A percentile compares a stretch with the other conserved stretches of the same genome.
These are phyloP conservation scores for Ustilago tritici DNA, from an alignment of 1,284 basidiomycete species.

Conservation along the genomic window DNA sequence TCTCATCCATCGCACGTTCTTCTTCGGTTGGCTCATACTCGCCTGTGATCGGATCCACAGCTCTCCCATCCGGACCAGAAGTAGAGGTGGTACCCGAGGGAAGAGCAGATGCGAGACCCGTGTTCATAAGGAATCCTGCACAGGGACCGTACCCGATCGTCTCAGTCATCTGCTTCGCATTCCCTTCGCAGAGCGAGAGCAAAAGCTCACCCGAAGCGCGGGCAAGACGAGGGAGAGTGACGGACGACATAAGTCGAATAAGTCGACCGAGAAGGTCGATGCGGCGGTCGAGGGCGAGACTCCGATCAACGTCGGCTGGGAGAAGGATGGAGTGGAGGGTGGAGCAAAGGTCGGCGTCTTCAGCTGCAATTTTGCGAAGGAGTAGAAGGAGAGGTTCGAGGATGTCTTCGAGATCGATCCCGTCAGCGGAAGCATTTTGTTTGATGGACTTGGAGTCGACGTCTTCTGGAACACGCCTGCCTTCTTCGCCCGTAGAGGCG, in stretches of 20 bases:
- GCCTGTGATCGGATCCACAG: slow-evolving; percentile 61
- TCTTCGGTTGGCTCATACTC: slow-evolving; percentile 45
- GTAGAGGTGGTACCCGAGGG: slow-evolving; percentile 18
- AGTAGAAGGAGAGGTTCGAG: slow-evolving; percentile 55
- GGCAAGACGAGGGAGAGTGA: slow-evolving; percentile 46
- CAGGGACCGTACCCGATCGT: slow-evolving; percentile 63
- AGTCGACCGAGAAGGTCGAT: slow-evolving; percentile 52
- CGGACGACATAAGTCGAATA: slow-evolving; percentile 55
- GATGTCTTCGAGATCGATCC: slow-evolving; percentile 54
- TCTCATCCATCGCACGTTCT: slow-evolving; percentile 45
- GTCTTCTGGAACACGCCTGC: slow-evolving; percentile 32
- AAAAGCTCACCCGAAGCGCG: slow-evolving; percentile 58
- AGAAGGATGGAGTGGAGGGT: slow-evolving; percentile 32
- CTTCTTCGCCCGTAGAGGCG: slow-evolving; percentile 14
- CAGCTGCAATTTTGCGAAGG: slow-evolving; percentile 50
- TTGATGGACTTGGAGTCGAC: slow-evolving; percentile 41
- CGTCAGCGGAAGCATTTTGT: slow-evolving; percentile 32
- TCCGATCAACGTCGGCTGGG: slow-evolving; percentile 52
- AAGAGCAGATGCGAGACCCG: slow-evolving; percentile 41
- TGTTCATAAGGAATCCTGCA: slow-evolving; percentile 59
- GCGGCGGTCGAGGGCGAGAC: slow-evolving; percentile 46
- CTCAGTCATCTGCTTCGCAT: slow-evolving; percentile 47
- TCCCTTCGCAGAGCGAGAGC: slow-evolving; percentile 48
- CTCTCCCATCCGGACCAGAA: slow-evolving; percentile 21
- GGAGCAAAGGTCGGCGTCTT: slow-evolving; percentile 34